Percentiles rank a stretch among this genome's conserved stretches.
Conservation (phyloP, 257 asterid genomes). For the Penstemon newberryi region DNA sequence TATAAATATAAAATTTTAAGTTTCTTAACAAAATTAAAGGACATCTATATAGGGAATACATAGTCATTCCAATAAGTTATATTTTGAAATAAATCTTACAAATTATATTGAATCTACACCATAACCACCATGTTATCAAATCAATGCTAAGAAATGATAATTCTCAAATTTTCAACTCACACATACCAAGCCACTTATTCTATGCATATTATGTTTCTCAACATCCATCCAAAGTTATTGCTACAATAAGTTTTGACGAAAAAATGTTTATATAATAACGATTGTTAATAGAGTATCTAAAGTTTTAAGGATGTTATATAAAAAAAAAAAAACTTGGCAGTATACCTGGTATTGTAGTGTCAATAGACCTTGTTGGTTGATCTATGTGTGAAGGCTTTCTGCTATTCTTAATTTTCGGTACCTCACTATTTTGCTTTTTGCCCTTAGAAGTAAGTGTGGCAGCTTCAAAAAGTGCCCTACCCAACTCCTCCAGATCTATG, state of each 20-base stretch:
- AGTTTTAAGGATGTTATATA: background rate
- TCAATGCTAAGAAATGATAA: background rate
- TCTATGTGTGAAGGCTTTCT: constrained; percentile 32
- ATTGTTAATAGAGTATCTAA: no score
- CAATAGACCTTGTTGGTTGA: constrained; percentile 41
- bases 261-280: no score
- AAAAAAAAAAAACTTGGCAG: background rate
- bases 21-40: constrained; percentile 5
- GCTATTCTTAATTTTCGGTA: constrained; percentile 17
- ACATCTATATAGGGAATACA: background rate
- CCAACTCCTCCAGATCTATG: constrained; percentile 71
- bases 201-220: background rate
- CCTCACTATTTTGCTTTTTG: constrained; percentile 40
- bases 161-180: background rate
- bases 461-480: constrained; percentile 73
- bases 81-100: background rate
- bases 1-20: constrained; percentile 3
- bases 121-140: constrained; percentile 3
- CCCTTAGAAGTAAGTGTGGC: constrained; percentile 44
- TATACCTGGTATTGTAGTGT: constrained; percentile 59
- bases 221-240: background rate
- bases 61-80: background rate
- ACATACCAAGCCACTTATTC: background rate
- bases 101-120: background rate
- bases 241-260: no score